These are phyloP conservation scores for Cutaneotrichosporon cutaneum DNA, from an alignment of 1,284 basidiomycete genomes.

Conservation along the genomic window DNA sequence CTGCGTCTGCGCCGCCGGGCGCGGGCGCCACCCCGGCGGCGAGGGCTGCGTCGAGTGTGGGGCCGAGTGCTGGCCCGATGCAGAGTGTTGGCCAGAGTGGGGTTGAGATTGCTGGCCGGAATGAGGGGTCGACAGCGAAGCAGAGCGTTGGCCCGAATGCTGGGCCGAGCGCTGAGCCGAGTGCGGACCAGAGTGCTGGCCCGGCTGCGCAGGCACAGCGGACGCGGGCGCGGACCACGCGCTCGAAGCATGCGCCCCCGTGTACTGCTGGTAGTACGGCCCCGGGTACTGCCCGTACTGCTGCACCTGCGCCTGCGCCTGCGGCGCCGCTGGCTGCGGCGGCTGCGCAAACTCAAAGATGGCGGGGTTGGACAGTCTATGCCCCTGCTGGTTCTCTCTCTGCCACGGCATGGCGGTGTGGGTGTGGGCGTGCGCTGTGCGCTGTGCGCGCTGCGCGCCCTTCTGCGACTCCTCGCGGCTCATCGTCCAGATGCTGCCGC, in stretches of 20 bases:
- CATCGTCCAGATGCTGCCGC: slow-evolving; percentile 41
- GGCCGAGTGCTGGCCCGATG: not conserved
- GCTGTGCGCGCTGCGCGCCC: slow-evolving; percentile 24
- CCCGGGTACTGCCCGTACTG: not conserved
- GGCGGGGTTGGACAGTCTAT: slow-evolving; percentile 1
- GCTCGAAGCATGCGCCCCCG: not conserved
- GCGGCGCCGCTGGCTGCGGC: not conserved
- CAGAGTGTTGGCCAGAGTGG: not conserved
- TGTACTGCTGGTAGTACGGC: not conserved
- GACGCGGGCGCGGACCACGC: not conserved
- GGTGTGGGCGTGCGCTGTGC: not conserved
- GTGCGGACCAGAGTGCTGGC: not conserved
- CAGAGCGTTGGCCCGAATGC: not conserved
- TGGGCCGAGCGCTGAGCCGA: not conserved
- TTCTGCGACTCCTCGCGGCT: slow-evolving; percentile 36
- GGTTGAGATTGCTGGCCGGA: not conserved
- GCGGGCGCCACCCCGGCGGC: not conserved
- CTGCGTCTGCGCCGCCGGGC: not conserved
- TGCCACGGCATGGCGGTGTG: slow-evolving; percentile 9
- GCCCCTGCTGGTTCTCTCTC: slow-evolving; percentile 1
- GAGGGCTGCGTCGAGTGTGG: not conserved
- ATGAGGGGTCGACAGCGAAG: not conserved
- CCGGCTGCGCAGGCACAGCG: not conserved
- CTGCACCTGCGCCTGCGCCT: not conserved
- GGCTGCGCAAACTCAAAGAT: not conserved